phyloP scores from a whole-genome alignment of 108 stramenopile genomes.

The Skeletonema tropicum region DNA sequence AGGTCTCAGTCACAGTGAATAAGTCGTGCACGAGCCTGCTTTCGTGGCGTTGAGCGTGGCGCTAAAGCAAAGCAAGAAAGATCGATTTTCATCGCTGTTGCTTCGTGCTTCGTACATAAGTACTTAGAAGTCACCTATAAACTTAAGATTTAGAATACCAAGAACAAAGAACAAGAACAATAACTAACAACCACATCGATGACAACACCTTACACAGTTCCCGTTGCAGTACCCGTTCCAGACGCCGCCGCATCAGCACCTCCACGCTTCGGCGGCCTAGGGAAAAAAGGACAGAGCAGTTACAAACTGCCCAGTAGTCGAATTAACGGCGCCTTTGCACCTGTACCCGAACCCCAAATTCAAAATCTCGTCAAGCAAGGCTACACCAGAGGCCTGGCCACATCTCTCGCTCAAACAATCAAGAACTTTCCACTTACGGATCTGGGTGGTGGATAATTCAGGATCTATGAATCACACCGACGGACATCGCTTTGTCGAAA shows the following conservation, averaged over 20 bases:
- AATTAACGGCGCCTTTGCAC: slow-evolving; percentile 7
- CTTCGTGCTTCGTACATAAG: no score
- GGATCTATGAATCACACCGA: slow-evolving; percentile 78
- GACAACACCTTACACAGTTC: neutral
- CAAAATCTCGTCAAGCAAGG: slow-evolving; percentile 62
- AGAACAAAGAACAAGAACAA: no score
- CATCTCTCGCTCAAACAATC: slow-evolving; percentile 60
- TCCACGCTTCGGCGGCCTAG: slow-evolving; percentile 15
- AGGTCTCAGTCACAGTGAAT: no score
- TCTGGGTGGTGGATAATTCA: slow-evolving; percentile 79
- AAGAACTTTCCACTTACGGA: slow-evolving; percentile 54
- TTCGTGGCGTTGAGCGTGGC: no score
- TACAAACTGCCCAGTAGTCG: slow-evolving; percentile 42
- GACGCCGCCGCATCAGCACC: slow-evolving; percentile 15
- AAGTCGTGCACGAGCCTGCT: no score
- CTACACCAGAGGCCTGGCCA: slow-evolving; percentile 66
- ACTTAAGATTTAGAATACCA: no score
- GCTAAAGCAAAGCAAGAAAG: no score
- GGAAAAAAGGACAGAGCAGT: slow-evolving; percentile 11
- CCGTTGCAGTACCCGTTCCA: slow-evolving; percentile 5
- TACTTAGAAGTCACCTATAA: no score
- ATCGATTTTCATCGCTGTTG: no score
- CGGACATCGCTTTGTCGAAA: slow-evolving; percentile 79
- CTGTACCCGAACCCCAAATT: slow-evolving; percentile 34
- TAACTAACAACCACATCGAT: no score